A percentile compares a stretch with the other conserved stretches of the same genome.
These are phyloP conservation scores for Rhodotorula babjevae DNA, from an alignment of 768 basidiomycete species.

Conservation along the genomic window DNA sequence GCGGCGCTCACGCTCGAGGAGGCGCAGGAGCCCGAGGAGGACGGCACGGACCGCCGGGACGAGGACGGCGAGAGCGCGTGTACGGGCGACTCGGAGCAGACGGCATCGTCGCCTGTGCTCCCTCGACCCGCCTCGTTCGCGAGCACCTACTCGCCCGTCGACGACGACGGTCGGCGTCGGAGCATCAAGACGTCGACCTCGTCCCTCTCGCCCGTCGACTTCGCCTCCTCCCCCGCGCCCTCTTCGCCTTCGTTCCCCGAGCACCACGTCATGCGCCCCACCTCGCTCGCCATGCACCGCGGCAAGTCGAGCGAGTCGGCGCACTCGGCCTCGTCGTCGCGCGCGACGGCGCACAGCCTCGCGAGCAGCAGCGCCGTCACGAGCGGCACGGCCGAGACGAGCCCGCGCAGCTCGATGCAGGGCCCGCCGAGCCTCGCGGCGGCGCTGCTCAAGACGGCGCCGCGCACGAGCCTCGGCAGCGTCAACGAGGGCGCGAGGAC, in stretches of 20 bases:
- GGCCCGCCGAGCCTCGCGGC: background rate
- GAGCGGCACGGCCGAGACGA: constrained; percentile 27
- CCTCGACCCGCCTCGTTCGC: background rate
- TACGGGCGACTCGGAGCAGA: constrained; percentile 40
- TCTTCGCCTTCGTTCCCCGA: background rate
- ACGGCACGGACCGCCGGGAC: constrained; percentile 9
- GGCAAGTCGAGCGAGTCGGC: constrained; percentile 24
- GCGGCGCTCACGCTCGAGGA: constrained; percentile 21
- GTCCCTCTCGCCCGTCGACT: constrained; percentile 10
- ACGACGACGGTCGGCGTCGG: background rate
- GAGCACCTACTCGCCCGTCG: background rate
- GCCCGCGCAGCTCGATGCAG: constrained; percentile 19
- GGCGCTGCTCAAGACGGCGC: constrained; percentile 4
- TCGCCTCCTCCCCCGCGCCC: constrained; percentile 6
- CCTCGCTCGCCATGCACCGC: constrained; percentile 20
- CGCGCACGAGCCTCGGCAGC: constrained; percentile 7
- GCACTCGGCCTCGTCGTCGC: constrained; percentile 6
- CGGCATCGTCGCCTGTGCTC: background rate
- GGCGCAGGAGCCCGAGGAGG: constrained; percentile 29
- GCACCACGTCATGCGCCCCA: background rate
- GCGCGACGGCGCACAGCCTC: background rate
- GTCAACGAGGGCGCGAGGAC: background rate
- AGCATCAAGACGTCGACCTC: constrained; percentile 50
- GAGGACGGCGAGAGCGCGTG: constrained; percentile 36
- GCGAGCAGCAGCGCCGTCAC: constrained; percentile 1